Base-by-base conservation (phyloP, 768 basidiomycete species). In the Lepiota brunneoincarnata region DNA sequence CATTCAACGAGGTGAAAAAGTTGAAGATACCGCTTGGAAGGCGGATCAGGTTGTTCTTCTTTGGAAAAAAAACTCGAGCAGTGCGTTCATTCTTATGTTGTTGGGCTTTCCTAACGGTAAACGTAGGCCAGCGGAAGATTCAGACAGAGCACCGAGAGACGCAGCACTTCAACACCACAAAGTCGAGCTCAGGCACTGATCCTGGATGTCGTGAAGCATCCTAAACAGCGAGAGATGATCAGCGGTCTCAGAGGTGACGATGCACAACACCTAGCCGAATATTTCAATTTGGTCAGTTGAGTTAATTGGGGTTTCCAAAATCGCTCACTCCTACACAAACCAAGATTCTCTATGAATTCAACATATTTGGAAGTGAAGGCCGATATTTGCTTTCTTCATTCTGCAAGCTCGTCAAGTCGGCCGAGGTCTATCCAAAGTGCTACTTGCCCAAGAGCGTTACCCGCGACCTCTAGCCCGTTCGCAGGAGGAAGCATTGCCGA, bases 1-100 rank as follows among this genome's bases (percentile, higher is more conserved):
- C 60, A 12, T 57, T 64, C 24, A 40, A 52, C 15, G 61, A 62
- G 14, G 54, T 63, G 26, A 55, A 59, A 20, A 49, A 40, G n/a
- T 37, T 42, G 48, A 44, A 49, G 36, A 52, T 58, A 14, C 51
- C 41, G 15, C 26, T 49, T 20, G 53, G 51, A 37, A 31, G 41
- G 21, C 41, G 47, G 14, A 46, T 51, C n/a, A 54, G 24, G 23
- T 5, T n/a, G 2, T 35, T 54, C 9, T 54, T 54, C 17, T 54
- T 47, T 23, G 45, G 45, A 15, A 54, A 42, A 28, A 41, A 34
- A 18, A 20, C 38, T 10, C 26, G 45, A 11, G 45, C 53, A 10
- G 45, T 54, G 20, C 21, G 53, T 12, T 20, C 31, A n/a, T 34
- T 34, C 12, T 18, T 34, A 9, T 11, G 15, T 23, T 31, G 7